Percentiles rank a stretch among this genome's conserved stretches.
Evolutionary conservation across 257 asterid species (phyloP).

Genomic region (Paraleonurus japonicus): DNA sequence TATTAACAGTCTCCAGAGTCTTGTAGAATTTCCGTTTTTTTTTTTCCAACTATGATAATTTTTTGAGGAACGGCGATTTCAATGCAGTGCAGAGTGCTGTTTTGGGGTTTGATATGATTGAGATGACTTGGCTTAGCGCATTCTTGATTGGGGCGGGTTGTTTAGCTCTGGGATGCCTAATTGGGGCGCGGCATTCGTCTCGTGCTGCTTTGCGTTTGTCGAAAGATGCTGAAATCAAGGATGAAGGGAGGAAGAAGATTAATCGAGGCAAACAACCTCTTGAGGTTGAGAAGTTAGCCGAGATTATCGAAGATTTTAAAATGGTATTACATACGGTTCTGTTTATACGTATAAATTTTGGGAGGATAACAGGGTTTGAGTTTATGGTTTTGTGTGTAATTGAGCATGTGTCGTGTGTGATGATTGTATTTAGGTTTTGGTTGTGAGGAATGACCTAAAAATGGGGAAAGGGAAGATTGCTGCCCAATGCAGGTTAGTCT

Average conservation of each 20-base stretch:
- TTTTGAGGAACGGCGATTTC: conserved; percentile 15
- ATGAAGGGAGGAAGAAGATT: conserved; percentile 46
- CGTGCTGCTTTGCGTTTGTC: conserved; percentile 30
- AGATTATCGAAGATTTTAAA: conserved; percentile 81
- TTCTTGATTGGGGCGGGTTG: conserved; percentile 79
- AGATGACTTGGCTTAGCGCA: conserved; percentile 72
- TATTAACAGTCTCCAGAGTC: background rate
- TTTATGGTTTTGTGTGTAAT: conserved; percentile 8
- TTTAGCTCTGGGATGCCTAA: conserved; percentile 72
- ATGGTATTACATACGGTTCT: conserved; percentile 49
- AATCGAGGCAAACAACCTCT: conserved; percentile 49
- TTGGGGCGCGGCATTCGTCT: conserved; percentile 54
- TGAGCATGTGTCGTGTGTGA: conserved; percentile 11
- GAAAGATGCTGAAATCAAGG: conserved; percentile 26
- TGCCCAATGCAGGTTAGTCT: conserved; percentile 92
- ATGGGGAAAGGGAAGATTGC: conserved; percentile 99
- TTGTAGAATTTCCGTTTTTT: background rate
- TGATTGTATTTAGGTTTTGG: conserved; percentile 72
- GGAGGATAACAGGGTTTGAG: background rate
- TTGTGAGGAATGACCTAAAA: conserved; percentile 93
- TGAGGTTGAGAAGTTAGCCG: conserved; percentile 83
- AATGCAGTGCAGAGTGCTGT: conserved; percentile 40
- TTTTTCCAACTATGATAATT: background rate
- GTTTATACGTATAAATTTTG: conserved; percentile 12
- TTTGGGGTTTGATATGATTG: conserved; percentile 56